Conservation (phyloP, 345 rosid species). For the Excoecaria cochinchinensis region DNA sequence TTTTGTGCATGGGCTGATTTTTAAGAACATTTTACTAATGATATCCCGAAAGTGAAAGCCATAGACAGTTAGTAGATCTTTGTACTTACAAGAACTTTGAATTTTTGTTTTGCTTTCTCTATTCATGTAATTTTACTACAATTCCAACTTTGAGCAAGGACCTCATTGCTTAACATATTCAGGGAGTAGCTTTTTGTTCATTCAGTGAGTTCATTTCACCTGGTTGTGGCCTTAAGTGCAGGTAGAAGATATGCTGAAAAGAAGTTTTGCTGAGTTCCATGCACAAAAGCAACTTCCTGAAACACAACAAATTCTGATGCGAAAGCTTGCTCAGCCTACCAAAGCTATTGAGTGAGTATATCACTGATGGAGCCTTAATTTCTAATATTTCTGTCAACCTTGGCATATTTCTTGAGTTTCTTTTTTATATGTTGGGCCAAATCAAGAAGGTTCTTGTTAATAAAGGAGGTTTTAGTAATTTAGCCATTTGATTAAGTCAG, state of each 20-base stretch:
- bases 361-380: slow-evolving; percentile 19
- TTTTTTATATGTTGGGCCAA: background rate
- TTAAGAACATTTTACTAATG: background rate
- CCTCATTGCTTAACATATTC: background rate
- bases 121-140: background rate
- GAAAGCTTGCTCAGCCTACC: slow-evolving; percentile 68
- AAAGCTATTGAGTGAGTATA: slow-evolving; percentile 72
- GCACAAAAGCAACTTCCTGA: slow-evolving; percentile 92
- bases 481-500: too few species aligned
- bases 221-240: slow-evolving; percentile 32
- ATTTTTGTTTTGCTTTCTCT: background rate
- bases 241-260: slow-evolving; percentile 99
- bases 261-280: slow-evolving; percentile 98
- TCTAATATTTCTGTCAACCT: background rate
- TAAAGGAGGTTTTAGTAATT: too few species aligned
- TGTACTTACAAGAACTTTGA: background rate
- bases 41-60: background rate
- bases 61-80: background rate
- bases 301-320: slow-evolving; percentile 68
- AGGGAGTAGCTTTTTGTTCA: background rate
- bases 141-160: background rate
- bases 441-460: too few species aligned
- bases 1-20: background rate
- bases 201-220: slow-evolving; percentile 5
- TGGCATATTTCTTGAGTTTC: background rate